Conservation (phyloP, 2,329 filamentous ascomycete species). For the Fusarium xylarioides region DNA sequence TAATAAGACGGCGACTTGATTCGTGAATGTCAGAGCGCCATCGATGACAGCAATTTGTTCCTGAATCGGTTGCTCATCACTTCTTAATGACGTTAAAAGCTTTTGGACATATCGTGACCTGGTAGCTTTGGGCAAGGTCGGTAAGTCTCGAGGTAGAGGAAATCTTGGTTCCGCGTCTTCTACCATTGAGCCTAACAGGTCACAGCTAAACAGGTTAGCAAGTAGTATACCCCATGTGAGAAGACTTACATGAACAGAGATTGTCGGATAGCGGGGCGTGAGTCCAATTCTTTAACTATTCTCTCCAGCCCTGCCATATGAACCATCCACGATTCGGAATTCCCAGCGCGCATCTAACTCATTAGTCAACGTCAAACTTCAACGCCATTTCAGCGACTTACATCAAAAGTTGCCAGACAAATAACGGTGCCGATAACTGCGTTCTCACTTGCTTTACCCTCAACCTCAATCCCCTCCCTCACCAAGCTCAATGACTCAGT, state of each 20-base stretch:
- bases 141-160: neutral
- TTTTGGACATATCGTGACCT: neutral
- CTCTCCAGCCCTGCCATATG: too few relatives aligned
- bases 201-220: too few relatives aligned
- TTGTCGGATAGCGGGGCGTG: conserved; percentile 12
- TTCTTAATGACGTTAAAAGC: neutral
- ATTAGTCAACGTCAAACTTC: neutral
- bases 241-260: conserved; percentile 31
- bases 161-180: conserved; percentile 25
- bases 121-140: fast-evolving
- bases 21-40: neutral
- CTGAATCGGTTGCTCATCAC: fast-evolving
- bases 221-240: too few relatives aligned
- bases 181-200: conserved; percentile 30
- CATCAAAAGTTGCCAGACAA: conserved; percentile 34
- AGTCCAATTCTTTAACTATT: conserved; percentile 15
- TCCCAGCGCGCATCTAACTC: conserved; percentile 18
- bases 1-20: conserved; percentile 3
- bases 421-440: conserved; percentile 30
- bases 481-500: conserved; percentile 27
- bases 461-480: conserved; percentile 3
- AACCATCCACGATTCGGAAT: conserved; percentile 22
- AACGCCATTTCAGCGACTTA: neutral
- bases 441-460: neutral
- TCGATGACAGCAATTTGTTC: neutral